Evolutionary conservation across 2,329 filamentous ascomycete species (phyloP), one percentile per base, ranked within the genome.

Genomic region (Chrysoporthe cubensis): DNA sequence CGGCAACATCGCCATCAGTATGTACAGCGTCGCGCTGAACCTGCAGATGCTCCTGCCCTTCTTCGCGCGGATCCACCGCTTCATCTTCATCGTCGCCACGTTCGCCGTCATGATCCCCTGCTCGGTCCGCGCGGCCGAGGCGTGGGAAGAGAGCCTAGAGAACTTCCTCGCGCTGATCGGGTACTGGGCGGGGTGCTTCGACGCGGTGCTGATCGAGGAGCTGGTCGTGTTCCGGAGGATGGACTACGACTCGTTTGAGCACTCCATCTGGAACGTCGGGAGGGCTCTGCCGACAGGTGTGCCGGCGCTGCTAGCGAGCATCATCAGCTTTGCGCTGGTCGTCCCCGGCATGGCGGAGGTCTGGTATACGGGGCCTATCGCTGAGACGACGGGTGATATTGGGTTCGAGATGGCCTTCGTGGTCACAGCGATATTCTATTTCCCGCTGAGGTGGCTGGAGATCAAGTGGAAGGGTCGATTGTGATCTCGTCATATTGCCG

Each of bases 321-420:
- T 83, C 2, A 71, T 83, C n/a, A 82, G 79, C 62, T 81, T 84
- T 66, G 83, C 76, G 1, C 74, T 89, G 9, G 82, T 89, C 1
- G 79, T 90, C 7, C 87, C 88, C 0, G 85, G 83, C 43, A 89
- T 90, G 83, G 81, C 80, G 11, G 85, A 88, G 75, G 84, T 82
- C 4, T 90, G 87, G 87, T 90, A 83, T 73, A 84, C 81, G 9
- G 88, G 88, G 0, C 87, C 87, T 0, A 85, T 90, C 71, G 88
- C 87, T 0, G 77, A 82, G 75, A 83, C 72, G 46, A 88, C 87
- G 13, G 88, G 88, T 0, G 88, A 91, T 71, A 85, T 91, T 74
- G 89, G 88, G 0, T 90, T 91, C 67, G 88, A 91, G 78, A 77
- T 88, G 75, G 88, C 88, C 0, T 85, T 90, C 73, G 80, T 81